Evolutionary conservation across 1,284 basidiomycete genomes (phyloP), one percentile per base, ranked within the genome.

Genomic region (Ceratobasidium sp.): DNA sequence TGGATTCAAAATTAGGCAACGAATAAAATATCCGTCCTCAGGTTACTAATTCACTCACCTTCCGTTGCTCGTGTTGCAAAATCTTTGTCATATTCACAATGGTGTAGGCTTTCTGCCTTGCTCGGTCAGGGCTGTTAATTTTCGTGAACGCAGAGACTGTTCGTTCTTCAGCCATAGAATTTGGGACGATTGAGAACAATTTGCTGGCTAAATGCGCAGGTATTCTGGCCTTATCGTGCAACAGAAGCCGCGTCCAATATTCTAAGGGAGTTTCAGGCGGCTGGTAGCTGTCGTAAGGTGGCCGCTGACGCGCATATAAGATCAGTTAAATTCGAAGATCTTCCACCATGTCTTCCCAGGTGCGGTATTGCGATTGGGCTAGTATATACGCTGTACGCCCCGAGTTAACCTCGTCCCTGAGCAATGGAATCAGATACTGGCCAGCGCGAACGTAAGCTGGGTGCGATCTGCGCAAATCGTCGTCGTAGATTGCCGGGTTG

Each of bases 151-250:
- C 83, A 7, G 85, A 86, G 28, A 81, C 82, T 23, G 85, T 86
- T 2, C 83, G 81, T 78, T 86, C 85, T 64, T 86, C 85, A 3
- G 84, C 80, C 85, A 86, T 86, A 0, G 85, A 86, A 79, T 86
- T 86, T 20, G 83, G 82, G 5, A 83, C 80, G 20, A 84, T 79
- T 5, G 83, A 83, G 78, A 83, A 85, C n/a, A 85, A 80, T 70
- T 83, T 84, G 64, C 82, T 77, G 3, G 82, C 83, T 48, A 86
- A 81, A 62, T 82, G 67, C 84, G 73, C 57, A n/a, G 77, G 6
- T 2, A 78, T 57, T 52, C 26, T 33, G 15, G 77, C 77, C 28
- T 28, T 42, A 50, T 76, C n/a, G n/a, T 38, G 13, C 20, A 20
- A 2, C 13, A 78, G 17, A 7, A 23, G 17, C 5, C 26, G 7